Evolutionary conservation across 2,329 filamentous ascomycete species (phyloP).

Genomic region (Colletotrichum lentis): DNA sequence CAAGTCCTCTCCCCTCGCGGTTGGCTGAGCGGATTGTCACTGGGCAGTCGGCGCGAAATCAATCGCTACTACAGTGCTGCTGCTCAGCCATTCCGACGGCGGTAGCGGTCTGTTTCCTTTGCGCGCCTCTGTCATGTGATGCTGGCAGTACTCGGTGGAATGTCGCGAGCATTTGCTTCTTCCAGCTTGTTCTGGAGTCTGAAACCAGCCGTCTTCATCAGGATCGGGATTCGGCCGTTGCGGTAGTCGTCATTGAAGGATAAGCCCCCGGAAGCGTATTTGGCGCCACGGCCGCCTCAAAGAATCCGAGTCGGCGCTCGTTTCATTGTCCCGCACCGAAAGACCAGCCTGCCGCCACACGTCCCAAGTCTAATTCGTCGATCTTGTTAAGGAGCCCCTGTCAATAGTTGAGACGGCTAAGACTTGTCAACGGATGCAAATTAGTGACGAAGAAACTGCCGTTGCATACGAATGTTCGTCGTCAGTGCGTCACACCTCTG

Average conservation of each 20-base stretch:
- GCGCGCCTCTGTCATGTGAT: background rate
- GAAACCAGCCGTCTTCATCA: background rate
- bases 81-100: background rate
- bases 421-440: conserved; percentile 16
- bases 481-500: conserved; percentile 5
- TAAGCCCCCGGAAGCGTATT: background rate
- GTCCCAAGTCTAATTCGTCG: conserved; percentile 30
- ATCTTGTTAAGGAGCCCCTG: conserved; percentile 36
- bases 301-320: background rate
- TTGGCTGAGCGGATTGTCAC: background rate
- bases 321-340: background rate
- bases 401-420: conserved; percentile 18
- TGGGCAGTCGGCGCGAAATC: background rate
- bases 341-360: conserved; percentile 3
- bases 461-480: conserved; percentile 17
- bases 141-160: background rate
- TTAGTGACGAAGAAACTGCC: conserved; percentile 36
- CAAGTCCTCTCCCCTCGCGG: conserved; percentile 4
- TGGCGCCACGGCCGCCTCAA: conserved; percentile 4
- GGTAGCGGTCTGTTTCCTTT: background rate
- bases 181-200: background rate
- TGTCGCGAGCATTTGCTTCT: background rate
- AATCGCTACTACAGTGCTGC: background rate
- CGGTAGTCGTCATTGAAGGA: background rate
- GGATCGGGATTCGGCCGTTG: background rate